phyloP scores from a whole-genome alignment of 2,329 filamentous ascomycete genomes.

The Pleurostoma richardsiae region DNA sequence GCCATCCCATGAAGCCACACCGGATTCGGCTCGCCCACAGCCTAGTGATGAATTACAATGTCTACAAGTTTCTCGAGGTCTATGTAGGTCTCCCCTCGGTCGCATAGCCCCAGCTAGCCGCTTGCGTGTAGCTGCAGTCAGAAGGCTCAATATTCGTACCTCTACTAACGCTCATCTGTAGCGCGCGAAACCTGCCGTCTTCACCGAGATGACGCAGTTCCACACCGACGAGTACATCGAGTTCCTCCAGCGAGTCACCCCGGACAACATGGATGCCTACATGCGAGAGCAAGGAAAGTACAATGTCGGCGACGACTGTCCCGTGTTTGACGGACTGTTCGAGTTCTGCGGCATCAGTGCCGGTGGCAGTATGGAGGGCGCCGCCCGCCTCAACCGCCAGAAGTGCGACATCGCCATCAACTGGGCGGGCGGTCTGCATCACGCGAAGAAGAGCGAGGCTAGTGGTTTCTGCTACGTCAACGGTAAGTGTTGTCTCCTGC shows the following conservation, averaged over 20 bases:
- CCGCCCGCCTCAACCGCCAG: constrained; percentile 79
- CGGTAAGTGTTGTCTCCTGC: constrained; percentile 48
- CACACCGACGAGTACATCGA: constrained; percentile 95
- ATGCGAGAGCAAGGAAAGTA: constrained; percentile 87
- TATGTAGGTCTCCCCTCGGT: constrained; percentile 60
- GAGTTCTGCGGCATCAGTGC: constrained; percentile 94
- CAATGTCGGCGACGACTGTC: constrained; percentile 95
- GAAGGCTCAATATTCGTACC: too few relatives aligned
- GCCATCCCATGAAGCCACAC: constrained; percentile 99
- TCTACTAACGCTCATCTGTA: constrained; percentile 22
- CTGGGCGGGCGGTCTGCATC: constrained; percentile 95
- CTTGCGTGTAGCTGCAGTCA: constrained; percentile 17
- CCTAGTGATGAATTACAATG: constrained; percentile 90
- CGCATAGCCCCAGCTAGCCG: constrained; percentile 20
- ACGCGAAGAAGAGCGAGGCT: constrained; percentile 95
- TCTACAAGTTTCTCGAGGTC: constrained; percentile 95
- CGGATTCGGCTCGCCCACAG: constrained; percentile 92
- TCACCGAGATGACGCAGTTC: constrained; percentile 88
- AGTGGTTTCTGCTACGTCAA: constrained; percentile 99
- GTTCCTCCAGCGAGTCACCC: constrained; percentile 90
- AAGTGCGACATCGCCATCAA: constrained; percentile 98
- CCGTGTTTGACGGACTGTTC: constrained; percentile 96
- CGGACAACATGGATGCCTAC: constrained; percentile 96
- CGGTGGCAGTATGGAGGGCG: constrained; percentile 89
- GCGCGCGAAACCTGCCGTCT: constrained; percentile 81